These are phyloP conservation scores for Entomortierella beljakovae DNA, from an alignment of 192 early-diverging fungal genomes.

Conservation along the genomic window DNA sequence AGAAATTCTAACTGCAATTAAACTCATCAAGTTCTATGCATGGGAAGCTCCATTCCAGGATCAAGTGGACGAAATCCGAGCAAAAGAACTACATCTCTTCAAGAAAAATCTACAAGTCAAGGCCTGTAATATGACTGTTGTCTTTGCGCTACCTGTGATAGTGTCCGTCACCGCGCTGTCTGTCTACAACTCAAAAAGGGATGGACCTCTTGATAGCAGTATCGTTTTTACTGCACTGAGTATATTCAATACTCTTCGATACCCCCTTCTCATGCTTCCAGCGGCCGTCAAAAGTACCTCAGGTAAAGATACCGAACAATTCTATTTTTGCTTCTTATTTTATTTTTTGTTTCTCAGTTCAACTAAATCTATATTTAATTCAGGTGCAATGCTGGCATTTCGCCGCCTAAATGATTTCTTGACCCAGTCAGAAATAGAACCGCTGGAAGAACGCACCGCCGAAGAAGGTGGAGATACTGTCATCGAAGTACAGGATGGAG, in stretches of 20 bases:
- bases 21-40: conserved; percentile 77
- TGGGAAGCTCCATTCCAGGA: conserved; percentile 55
- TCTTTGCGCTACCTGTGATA: conserved; percentile 59
- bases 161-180: conserved; percentile 50
- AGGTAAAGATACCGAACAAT: not conserved
- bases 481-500: conserved; percentile 29
- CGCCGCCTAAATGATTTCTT: conserved; percentile 27
- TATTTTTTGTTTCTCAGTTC: no score
- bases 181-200: conserved; percentile 18
- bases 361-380: no score
- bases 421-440: conserved; percentile 65
- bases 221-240: conserved; percentile 61
- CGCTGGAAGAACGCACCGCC: conserved; percentile 23
- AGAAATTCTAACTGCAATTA: conserved; percentile 65
- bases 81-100: conserved; percentile 17
- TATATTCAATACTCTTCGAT: conserved; percentile 60
- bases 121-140: conserved; percentile 73
- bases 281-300: conserved; percentile 52
- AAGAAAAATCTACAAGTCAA: conserved; percentile 61
- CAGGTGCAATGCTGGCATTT: conserved; percentile 30
- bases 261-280: conserved; percentile 59
- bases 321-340: conserved; percentile 3
- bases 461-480: conserved; percentile 45
- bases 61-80: conserved; percentile 61
- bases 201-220: conserved; percentile 28